Conservation (phyloP, 2,329 filamentous ascomycete genomes). For the Chaetomiaceae sp. region DNA sequence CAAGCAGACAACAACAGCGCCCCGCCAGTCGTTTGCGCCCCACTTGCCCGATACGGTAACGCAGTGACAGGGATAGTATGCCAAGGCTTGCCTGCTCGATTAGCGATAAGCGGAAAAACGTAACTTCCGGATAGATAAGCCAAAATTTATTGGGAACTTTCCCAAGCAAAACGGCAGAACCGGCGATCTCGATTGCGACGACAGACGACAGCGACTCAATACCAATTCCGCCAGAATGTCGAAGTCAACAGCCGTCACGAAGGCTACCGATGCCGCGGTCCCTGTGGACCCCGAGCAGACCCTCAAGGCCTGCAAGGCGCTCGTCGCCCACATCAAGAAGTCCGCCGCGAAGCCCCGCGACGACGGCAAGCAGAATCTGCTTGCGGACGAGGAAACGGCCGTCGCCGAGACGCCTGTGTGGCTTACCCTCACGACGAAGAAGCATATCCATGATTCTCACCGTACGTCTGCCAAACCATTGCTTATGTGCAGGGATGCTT, state of each 20-base stretch:
- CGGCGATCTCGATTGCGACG: slow-evolving; percentile 5
- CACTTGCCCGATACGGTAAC: slow-evolving; percentile 16
- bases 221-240: slow-evolving; percentile 29
- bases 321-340: slow-evolving; percentile 59
- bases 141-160: slow-evolving; percentile 22
- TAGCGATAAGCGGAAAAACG: slow-evolving; percentile 2
- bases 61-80: slow-evolving; percentile 1
- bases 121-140: slow-evolving; percentile 13
- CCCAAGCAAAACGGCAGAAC: slow-evolving; percentile 19
- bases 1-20: no score
- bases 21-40: not conserved
- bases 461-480: slow-evolving; percentile 21
- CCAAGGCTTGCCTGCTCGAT: not conserved
- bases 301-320: slow-evolving; percentile 59
- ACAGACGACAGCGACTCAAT: slow-evolving; percentile 8
- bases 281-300: slow-evolving; percentile 44
- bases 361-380: slow-evolving; percentile 53
- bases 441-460: slow-evolving; percentile 61
- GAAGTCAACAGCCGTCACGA: slow-evolving; percentile 32
- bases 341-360: slow-evolving; percentile 44
- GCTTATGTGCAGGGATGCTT: no score
- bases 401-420: slow-evolving; percentile 52
- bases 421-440: slow-evolving; percentile 61
- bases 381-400: slow-evolving; percentile 40
- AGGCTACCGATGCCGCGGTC: slow-evolving; percentile 31